Evolutionary conservation across 495 filamentous ascomycete genomes (phyloP).

Genomic region (Corynascus novoguineensis): DNA sequence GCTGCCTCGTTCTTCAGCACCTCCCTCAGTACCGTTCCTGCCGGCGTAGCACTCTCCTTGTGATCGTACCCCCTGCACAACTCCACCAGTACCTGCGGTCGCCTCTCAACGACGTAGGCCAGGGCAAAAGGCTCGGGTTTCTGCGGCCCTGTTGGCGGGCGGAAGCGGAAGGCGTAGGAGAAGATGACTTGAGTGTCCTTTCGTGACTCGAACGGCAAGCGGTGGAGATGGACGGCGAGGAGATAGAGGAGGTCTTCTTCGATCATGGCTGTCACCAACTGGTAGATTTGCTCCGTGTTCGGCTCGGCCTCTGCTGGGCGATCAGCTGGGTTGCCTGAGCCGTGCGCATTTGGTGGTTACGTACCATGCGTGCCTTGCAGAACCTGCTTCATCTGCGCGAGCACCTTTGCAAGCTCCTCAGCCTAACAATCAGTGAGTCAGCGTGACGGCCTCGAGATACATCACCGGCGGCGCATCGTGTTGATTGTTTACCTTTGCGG

Average conservation of each 20-base stretch:
- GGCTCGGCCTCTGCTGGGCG: conserved; percentile 66
- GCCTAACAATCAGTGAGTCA: conserved; percentile 34
- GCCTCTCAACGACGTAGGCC: conserved; percentile 73
- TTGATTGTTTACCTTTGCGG: conserved; percentile 40
- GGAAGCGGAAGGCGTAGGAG: conserved; percentile 81
- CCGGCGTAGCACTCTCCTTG: conserved; percentile 87
- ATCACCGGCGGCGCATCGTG: conserved; percentile 1
- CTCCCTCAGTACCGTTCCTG: conserved; percentile 85
- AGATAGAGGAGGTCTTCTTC: conserved; percentile 82
- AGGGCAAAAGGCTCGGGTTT: conserved; percentile 72
- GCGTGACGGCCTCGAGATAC: not conserved
- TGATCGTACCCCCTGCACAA: conserved; percentile 85
- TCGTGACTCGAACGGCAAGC: conserved; percentile 86
- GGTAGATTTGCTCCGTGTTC: conserved; percentile 76
- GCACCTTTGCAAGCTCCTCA: conserved; percentile 57
- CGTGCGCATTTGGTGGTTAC: conserved; percentile 8
- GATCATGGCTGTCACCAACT: conserved; percentile 72
- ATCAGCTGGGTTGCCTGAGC: conserved; percentile 2
- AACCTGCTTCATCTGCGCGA: conserved; percentile 76
- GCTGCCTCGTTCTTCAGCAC: conserved; percentile 87
- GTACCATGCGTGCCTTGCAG: conserved; percentile 79
- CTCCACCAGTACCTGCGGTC: conserved; percentile 80
- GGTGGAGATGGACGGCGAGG: conserved; percentile 70
- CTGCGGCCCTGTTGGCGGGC: conserved; percentile 51
- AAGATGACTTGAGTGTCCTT: conserved; percentile 89